Evolutionary conservation across 345 rosid species (phyloP), one percentile per base, ranked within the genome.

Genomic region (Eutrema yunnanense): DNA sequence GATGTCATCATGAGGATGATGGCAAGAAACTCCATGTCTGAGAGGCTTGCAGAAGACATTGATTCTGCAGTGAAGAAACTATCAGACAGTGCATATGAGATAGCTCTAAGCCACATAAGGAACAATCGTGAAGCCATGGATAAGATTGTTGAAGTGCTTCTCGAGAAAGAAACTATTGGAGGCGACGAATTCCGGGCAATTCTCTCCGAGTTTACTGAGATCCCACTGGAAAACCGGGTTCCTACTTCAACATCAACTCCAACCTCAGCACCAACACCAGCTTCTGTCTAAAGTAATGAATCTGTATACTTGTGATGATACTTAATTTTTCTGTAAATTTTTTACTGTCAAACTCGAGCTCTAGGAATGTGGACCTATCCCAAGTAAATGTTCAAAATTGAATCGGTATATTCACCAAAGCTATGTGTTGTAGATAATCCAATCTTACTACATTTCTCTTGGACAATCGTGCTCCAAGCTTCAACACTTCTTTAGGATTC

Each of bases 21-120:
- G 99, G 97, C 99, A 3, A 92, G 97, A 43, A 95, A 95, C 73
- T 95, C 97, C 16, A 95, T 95, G 99, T 95, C 99, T 0, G 99
- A 95, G 67, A 95, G 73, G 84, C 99, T 95, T 0, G 99, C 99
- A 0, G 96, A 87, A 74, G 99, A 95, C 77, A 92, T 92, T 22
- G 99, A 95, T 59, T 4, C 82, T 0, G 97, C 97, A 0, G 76
- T 88, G 57, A 92, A 92, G 93, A 88, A 78, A 65, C 2, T 95
- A 68, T 87, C 99, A 22, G 99, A 95, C 80, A 60, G 72, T 33
- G 97, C 99, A 6, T 95, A 92, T 36, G 90, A 81, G 83, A 82
- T 92, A 55, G 97, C 97, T 2, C 65, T 92, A 81, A 70, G 75
- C 64, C 97, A 95, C 61, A 87, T 95, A 30, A 88, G 73, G 85